A percentile compares a stretch with the other conserved stretches of the same genome.
Conservation (phyloP, 495 filamentous ascomycete species). For the Schizothecium vesticola region DNA sequence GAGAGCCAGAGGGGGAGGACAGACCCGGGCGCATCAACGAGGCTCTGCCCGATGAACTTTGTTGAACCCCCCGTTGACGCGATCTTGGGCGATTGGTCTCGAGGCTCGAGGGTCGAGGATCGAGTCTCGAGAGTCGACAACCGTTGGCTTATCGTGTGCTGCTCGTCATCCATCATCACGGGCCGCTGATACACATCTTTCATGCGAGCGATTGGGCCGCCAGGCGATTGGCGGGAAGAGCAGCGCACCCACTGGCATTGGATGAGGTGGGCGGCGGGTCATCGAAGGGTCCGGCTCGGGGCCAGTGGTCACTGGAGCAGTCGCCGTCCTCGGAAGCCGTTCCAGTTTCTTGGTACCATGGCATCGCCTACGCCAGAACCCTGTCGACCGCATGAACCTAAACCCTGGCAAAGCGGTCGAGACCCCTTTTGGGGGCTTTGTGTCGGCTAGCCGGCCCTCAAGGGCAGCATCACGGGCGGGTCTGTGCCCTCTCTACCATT, state of each 20-base stretch:
- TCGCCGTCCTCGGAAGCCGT: slow-evolving; percentile 16
- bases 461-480: slow-evolving; percentile 1
- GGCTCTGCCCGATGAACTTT: not conserved
- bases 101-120: not conserved
- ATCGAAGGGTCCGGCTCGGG: not conserved
- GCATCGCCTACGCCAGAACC: slow-evolving; percentile 21
- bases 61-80: not conserved
- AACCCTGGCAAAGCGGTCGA: slow-evolving; percentile 6
- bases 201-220: not conserved
- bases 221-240: not conserved
- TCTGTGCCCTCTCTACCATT: slow-evolving; percentile 2
- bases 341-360: slow-evolving; percentile 8
- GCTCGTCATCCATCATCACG: not conserved
- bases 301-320: not conserved
- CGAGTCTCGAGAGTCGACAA: not conserved
- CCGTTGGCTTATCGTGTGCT: not conserved
- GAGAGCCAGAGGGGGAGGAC: not conserved
- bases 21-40: not conserved
- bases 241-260: not conserved
- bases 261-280: not conserved
- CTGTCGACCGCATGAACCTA: slow-evolving; percentile 4
- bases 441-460: slow-evolving; percentile 2
- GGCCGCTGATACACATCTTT: not conserved
- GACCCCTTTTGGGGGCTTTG: slow-evolving; percentile 5
- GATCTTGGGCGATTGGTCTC: not conserved